A percentile compares a stretch with the other conserved stretches of the same genome.
These are phyloP conservation scores for Irpex sp. DNA, from an alignment of 1,284 basidiomycete species.

Conservation along the genomic window DNA sequence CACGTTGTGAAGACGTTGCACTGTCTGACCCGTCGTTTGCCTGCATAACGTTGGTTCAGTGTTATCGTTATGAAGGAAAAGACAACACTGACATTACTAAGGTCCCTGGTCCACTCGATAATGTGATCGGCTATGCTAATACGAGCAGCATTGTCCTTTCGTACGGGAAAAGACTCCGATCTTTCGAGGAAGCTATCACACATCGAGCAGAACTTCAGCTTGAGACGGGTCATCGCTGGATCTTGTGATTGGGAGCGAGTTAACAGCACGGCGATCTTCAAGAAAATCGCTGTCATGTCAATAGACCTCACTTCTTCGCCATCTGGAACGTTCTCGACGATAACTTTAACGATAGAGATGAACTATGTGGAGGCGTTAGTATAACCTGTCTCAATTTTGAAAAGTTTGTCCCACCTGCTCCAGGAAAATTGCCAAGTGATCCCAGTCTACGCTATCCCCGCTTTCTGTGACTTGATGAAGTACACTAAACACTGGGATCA, in stretches of 20 bases:
- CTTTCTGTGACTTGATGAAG: conserved; percentile 41
- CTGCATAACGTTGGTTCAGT: neutral
- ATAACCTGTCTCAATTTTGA: neutral
- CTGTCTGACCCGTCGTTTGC: conserved; percentile 8
- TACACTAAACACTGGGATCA: conserved; percentile 31
- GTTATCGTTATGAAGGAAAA: neutral
- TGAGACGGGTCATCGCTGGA: conserved; percentile 55
- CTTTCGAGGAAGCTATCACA: conserved; percentile 68
- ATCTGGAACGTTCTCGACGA: conserved; percentile 71
- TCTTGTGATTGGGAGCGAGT: conserved; percentile 60
- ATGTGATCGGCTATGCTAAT: conserved; percentile 73
- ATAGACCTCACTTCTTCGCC: conserved; percentile 60
- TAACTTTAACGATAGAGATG: conserved; percentile 70
- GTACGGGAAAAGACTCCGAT: conserved; percentile 56
- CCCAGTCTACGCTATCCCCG: conserved; percentile 38
- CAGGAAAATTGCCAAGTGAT: conserved; percentile 61
- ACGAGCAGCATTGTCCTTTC: conserved; percentile 64
- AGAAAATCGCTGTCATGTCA: conserved; percentile 68
- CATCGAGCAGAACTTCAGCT: conserved; percentile 74
- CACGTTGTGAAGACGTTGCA: conserved; percentile 35
- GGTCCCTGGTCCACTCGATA: conserved; percentile 70
- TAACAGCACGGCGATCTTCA: conserved; percentile 64
- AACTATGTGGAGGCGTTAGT: conserved; percentile 38
- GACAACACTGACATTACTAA: conserved; percentile 37
- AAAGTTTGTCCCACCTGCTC: conserved; percentile 55